Evolutionary conservation across 129 eudicot species (phyloP), one percentile per base, ranked within the genome.

Genomic region (Sambucus nigra): DNA sequence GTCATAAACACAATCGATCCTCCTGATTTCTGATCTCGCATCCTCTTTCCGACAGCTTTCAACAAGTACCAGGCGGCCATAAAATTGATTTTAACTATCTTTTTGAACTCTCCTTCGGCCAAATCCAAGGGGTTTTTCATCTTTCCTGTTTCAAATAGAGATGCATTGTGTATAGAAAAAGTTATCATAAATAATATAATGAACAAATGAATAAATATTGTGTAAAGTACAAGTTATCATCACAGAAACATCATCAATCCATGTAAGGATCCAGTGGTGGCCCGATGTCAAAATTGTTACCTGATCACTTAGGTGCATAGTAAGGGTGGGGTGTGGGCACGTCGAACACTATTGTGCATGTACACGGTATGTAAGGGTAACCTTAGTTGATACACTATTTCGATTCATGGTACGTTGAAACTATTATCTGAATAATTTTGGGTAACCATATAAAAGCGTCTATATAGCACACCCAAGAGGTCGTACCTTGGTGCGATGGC

Each of bases 1-100:
- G 86, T 85, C 87, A 89, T 24, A 59, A 89, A 75, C 8, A 89
- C 86, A 55, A 89, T 72, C 24, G 94, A 84, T 32, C 97, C 97
- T 25, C 95, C 97, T 55, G 82, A 61, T 68, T 82, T 79, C 66
- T 76, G 77, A 68, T 88, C 97, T 62, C 95, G 76, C 91, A 84
- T 84, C 53, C 75, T 66, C 64, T 39, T 75, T 15, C 82, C 84
- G 59, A 88, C 86, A 61, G 85, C 74, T 71, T 89, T 85, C 71
- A 85, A 53, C 65, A 85, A 61, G 77, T 72, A 89, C 95, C 98
- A 89, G 20, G 80, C 71, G 14, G 88, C 75, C 88, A 84, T 81
- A 25, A 85, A 81, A 65, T 89, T 89, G 51, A 70, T 71, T 58
- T 80, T 76, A 2, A 89, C 88, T 19, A 81, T 81, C 80, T 89